Base-by-base conservation (phyloP, 73 alveolate genomes). In the Tetrahymena elliotti region DNA sequence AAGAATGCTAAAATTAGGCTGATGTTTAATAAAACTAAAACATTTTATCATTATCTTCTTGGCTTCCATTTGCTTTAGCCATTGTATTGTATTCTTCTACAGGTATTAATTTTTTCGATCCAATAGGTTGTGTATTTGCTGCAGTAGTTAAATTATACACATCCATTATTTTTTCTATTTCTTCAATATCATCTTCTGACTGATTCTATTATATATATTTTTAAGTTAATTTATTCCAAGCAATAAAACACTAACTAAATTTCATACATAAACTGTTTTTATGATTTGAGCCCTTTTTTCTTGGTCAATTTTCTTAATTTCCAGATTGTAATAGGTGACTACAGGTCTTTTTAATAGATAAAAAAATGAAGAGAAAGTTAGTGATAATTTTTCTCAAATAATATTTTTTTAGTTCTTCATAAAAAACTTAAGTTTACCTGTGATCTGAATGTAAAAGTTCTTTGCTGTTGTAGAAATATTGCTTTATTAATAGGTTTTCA, bases 391-490 rank as follows among this genome's bases (percentile, higher is more conserved):
- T n/a, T n/a, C n/a, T n/a, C n/a, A 40, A 40, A 40, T 40, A 40
- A 40, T 40, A 15, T 40, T 40, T 10, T 40, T 40, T 40, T 10
- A 40, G 15, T 10, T 8, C 54, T 10, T 40, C 15, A 10, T 40
- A 40, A 10, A 40, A 40, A 40, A 40, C n/a, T n/a, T 40, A 15
- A 40, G 54, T 40, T 27, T 68, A 68, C 88, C 99, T 97, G 84
- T 98, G 99, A 95, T 98, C 99, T 82, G 99, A 96, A 92, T 98
- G 97, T 82, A 96, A 84, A 33, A 97, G 97, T 93, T 98, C 98
- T 83, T 97, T 97, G 93, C 99, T 97, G 94, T 96, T 96, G 96
- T 98, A 98, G 53, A 93, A 96, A 35, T 52, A 68, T 34, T 83
- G 95, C 97, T 83, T 94, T 92, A 24, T 98, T 96, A 93, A 93